Evolutionary conservation across 1,284 basidiomycete species (phyloP), one percentile per base, ranked within the genome.

Genomic region (Athelia sp.): DNA sequence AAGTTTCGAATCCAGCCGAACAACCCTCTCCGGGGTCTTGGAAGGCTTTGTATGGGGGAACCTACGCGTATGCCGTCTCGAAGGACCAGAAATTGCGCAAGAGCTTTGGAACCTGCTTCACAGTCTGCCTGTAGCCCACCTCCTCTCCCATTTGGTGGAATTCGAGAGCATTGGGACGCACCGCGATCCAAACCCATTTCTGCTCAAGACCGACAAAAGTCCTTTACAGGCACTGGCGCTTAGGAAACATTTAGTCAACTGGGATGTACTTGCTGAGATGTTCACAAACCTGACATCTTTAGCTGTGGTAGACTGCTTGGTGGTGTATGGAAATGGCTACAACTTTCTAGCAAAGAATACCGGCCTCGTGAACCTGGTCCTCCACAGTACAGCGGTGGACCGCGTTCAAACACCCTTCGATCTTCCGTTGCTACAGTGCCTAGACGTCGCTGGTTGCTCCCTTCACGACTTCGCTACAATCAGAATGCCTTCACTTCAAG

Each of bases 41-140:
- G 57, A 60, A 40, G 58, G 60, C 18, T 50, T 83, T 32, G 58
- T 65, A 22, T 82, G 79, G 79, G 60, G 66, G n/a, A 45, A 59
- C 50, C 54, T 84, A 45, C 70, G 70, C 8, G 56, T 65, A 31
- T 73, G 74, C 56, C 61, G 53, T 23, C 57, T 66, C 24, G 64
- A 71, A 32, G 50, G 56, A 13, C 64, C 32, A 4, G 13, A 2
- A 26, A 1, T 38, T 51, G 17, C 15, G 8, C 19, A 17, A n/a
- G 36, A n/a, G 19, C 50, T 65, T 8, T 45, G 52, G 42, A 40
- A 4, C 4, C 43, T 52, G 23, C 57, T 76, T 6, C 57, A 62
- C 29, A 53, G 57, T 24, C 59, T 58, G 23, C 57, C 64, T 8
- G 57, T 63, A 34, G 46, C 59, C 3, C 49, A 62, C 46, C 47